Evolutionary conservation across 2,329 filamentous ascomycete genomes (phyloP).

Genomic region (Aspergillus sp.): DNA sequence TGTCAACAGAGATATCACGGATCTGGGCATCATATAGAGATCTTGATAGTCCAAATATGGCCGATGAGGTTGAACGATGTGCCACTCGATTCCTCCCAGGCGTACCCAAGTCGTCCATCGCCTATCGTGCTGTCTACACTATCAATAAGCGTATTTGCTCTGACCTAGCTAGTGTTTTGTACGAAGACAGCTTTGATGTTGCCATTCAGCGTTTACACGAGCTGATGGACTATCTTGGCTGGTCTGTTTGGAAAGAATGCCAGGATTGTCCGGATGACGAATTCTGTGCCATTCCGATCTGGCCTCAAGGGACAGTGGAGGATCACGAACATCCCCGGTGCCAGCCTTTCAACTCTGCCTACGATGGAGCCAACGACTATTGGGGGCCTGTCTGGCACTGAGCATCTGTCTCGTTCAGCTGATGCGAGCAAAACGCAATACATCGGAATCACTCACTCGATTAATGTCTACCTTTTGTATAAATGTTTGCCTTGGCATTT

Average conservation of each 20-base stretch:
- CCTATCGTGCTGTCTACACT: neutral
- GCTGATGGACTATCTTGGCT: conserved; percentile 48
- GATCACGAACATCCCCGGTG: conserved; percentile 48
- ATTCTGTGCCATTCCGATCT: conserved; percentile 55
- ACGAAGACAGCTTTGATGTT: conserved; percentile 2
- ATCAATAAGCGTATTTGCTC: neutral
- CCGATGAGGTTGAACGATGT: neutral
- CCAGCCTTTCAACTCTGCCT: neutral
- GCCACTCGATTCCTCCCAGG: neutral
- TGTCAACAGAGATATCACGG: neutral
- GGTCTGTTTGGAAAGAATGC: conserved; percentile 54
- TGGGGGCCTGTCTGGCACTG: neutral
- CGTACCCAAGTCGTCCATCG: neutral
- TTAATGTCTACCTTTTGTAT: too few relatives aligned
- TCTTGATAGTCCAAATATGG: neutral
- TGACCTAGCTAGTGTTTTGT: neutral
- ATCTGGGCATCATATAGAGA: neutral
- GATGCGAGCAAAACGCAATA: too few relatives aligned
- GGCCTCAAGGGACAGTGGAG: conserved; percentile 49
- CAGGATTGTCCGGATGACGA: conserved; percentile 46
- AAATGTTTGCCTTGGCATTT: too few relatives aligned
- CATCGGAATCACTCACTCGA: too few relatives aligned
- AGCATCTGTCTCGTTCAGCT: neutral
- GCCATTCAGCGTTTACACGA: conserved; percentile 20
- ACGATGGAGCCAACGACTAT: neutral